Conservation (phyloP, 2,329 filamentous ascomycete genomes). For the Colletotrichum coccodes region DNA sequence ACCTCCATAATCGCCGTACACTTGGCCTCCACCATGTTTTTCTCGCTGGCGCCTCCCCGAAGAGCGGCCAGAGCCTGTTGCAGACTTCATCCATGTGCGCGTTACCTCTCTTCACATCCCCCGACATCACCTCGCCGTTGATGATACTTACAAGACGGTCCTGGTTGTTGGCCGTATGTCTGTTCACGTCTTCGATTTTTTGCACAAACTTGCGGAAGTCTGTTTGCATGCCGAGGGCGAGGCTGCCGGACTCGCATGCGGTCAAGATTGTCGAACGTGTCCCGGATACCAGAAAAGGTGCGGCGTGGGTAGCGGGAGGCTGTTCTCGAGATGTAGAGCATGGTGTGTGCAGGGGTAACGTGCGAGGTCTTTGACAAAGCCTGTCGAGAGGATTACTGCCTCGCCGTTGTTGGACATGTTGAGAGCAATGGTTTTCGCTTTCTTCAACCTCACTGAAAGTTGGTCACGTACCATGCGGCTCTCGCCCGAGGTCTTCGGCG, state of each 20-base stretch:
- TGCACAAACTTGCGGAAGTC: neutral
- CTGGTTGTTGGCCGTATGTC: neutral
- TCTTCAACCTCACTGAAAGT: neutral
- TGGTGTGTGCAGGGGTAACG: neutral
- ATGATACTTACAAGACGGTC: neutral
- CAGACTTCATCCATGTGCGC: neutral
- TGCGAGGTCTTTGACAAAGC: neutral
- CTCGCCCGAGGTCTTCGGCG: conserved; percentile 73
- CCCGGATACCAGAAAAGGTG: neutral
- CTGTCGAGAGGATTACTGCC: neutral
- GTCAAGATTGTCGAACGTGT: no score
- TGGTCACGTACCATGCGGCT: neutral
- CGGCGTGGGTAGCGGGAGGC: neutral
- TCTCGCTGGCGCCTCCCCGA: neutral
- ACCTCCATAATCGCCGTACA: no score
- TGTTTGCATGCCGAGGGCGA: neutral
- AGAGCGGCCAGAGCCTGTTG: neutral
- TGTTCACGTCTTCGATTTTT: neutral
- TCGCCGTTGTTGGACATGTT: neutral
- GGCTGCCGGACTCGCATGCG: no score
- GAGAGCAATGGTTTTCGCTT: neutral
- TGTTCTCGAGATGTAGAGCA: neutral
- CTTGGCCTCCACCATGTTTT: no score
- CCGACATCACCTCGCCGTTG: neutral
- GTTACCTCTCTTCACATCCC: neutral